Evolutionary conservation across 495 filamentous ascomycete genomes (phyloP), one percentile per base, ranked within the genome.

Genomic region (Hypomontagnella monticulosa): DNA sequence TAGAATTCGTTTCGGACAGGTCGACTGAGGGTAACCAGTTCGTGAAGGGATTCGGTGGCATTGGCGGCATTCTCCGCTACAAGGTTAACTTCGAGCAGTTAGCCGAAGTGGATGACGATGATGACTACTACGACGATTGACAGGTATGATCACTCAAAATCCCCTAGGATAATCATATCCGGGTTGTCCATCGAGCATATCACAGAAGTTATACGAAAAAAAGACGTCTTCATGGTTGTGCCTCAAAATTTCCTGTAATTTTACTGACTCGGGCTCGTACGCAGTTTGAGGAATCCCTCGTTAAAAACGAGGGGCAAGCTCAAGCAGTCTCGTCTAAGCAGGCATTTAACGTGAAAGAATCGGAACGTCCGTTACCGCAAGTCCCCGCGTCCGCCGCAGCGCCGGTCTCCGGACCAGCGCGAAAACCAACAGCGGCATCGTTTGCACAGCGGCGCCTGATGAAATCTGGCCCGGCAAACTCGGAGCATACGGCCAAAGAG

Each of bases 31-130:
- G 95, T 73, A 99, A 99, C 79, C 95, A 99, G 81, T 99, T 99
- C 81, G 95, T 99, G 70, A 97, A 97, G 81, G 95, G 95, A 55
- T 99, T 99, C 73, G 95, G 95, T 88, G 95, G 95, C 71, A 96
- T 99, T 68, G 95, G 95, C 59, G 94, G 94, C 44, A 89, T 99
- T 69, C 88, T 99, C 73, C 91, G 95, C 63, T 99, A 99, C 87
- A 98, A 97, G 83, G 91, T 99, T 82, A 99, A 99, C 83, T 99
- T 99, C 82, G 95, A 99, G 81, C 96, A 99, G 78, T 86, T 99
- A 76, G 91, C 90, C 71, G 96, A 99, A 78, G 86, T 88, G 70
- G 89, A 91, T 78, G 94, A 97, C 78, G 95, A 99, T 78, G 95
- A 98, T 83, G 93, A 98, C 73, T 97, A 97, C 83, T 98, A 98